Evolutionary conservation across 1,284 basidiomycete species (phyloP), one percentile per base, ranked within the genome.

Genomic region (Tranzscheliella williamsii): DNA sequence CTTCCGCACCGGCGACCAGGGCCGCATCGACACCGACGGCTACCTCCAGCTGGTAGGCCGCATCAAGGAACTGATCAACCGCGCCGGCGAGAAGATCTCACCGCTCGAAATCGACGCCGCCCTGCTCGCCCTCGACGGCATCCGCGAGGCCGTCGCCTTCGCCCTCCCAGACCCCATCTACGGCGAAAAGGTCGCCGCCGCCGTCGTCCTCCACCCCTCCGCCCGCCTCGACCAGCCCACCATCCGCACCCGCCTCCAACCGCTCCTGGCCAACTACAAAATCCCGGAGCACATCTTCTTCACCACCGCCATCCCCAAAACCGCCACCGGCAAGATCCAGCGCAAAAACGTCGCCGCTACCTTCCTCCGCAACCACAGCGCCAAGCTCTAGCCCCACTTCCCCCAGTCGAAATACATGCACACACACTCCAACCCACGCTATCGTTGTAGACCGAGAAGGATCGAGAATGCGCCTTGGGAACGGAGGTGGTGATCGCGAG

Each of bases 61-160:
- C 12, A 74, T 76, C 51, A 78, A 76, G 34, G 72, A 78, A 51
- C 57, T 78, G 32, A 74, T 77, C 65, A 77, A 76, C 64, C 64
- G 75, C 53, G 84, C 84, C 12, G 85, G 85, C 2, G 85, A 87
- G 72, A 86, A 86, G 56, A 84, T 86, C 50, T 84, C 83, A 5
- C 86, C 86, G 1, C 83, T 86, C 55, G 85, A 87, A 76, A 76
- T 86, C 15, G 81, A 84, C 57, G 72, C 77, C 1, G 82, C 82
- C 0, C 67, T 87, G 12, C 73, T 80, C 4, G 66, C 73, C 2
- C 72, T 84, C n/a, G 57, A 76, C 2, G 82, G 81, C 23, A 81
- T 86, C 15, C 69, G 70, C 15, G 85, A 86, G 36, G 83, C 83
- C 4, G 78, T 79, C 1, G 62, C 51, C 78, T 83, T 79, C 44